A percentile compares a stretch with the other conserved stretches of the same genome.
phyloP scores from a whole-genome alignment of 306 rosid species.

The Fagus crenata region DNA sequence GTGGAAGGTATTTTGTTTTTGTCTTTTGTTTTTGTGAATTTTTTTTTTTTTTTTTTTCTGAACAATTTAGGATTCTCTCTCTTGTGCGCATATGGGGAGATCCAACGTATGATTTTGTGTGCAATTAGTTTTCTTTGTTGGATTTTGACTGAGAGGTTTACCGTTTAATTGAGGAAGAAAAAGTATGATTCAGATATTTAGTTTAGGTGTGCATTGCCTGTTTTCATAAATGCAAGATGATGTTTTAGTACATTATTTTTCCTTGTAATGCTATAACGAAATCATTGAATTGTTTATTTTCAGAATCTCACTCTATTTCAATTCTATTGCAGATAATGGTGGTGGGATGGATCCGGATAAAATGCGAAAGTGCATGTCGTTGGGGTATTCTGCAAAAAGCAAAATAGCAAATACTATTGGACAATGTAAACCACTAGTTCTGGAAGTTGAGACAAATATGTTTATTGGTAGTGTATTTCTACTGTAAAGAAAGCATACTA shows the following conservation, averaged over 20 bases:
- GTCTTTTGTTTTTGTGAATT: not conserved
- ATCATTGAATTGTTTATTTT: not conserved
- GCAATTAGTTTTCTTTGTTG: not conserved
- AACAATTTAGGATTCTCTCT: not conserved
- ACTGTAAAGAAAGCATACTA: constrained; percentile 26
- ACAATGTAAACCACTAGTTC: constrained; percentile 52
- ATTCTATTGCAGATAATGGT: constrained; percentile 81
- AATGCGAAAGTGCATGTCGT: constrained; percentile 97
- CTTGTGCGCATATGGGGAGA: not conserved
- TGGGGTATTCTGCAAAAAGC: constrained; percentile 91
- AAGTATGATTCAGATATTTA: not conserved
- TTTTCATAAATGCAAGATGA: not conserved
- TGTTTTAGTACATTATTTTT: not conserved
- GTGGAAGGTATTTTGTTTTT: constrained; percentile 62
- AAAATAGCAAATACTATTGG: constrained; percentile 90
- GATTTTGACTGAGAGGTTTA: not conserved
- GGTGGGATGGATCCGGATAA: constrained; percentile 99
- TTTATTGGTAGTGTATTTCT: constrained; percentile 8
- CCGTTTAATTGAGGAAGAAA: not conserved
- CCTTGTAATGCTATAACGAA: not conserved
- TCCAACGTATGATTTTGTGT: not conserved
- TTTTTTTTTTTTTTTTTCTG: not conserved
- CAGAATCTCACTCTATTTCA: constrained; percentile 20
- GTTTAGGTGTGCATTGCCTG: not conserved
- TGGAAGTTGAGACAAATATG: constrained; percentile 5